Evolutionary conservation across 805 yeast species (phyloP), one percentile per base, ranked within the genome.

Genomic region (Kodamaea restingae): DNA sequence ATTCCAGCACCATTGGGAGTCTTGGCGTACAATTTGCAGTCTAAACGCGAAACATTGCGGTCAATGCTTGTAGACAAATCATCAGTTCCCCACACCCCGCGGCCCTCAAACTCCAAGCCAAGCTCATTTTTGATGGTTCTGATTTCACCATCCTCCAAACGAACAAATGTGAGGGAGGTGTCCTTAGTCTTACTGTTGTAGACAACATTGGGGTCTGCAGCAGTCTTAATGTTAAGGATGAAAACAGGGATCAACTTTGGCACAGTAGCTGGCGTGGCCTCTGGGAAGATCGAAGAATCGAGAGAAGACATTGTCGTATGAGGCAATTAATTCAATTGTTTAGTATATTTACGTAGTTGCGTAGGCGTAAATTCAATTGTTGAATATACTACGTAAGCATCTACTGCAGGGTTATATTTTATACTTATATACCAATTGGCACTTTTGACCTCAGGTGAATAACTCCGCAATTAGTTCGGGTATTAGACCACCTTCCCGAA

Each of bases 11-110:
- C 81, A 29, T 55, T 60, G 5, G 63, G 62, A 15, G 75, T 65
- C 43, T 64, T 70, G 22, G 76, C 67, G 46, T 63, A 74, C 38
- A 78, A 42, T 37, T 66, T 67, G 53, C 82, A 77, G 48, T 76
- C 78, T 47, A 78, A 60, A n/a, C 50, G 51, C 8, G 60, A 40
- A 18, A 53, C 44, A 4, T 49, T 49, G 4, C 56, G 49, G 11
- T 51, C 53, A n/a, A 60, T 50, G 26, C 55, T 53, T 20, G 56
- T 49, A 15, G 65, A 63, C 49, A 79, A 60, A 38, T 75, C 75
- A 46, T 79, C 85, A 43, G 57, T 56, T 4, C 84, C 84, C 25
- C 35, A 30, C 15, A 63, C 40, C 5, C 45, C 51, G 4, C 29
- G 20, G 27, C 52, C 57, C 7, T 63, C 65, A 32, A 63, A 54